Conservation (phyloP, 768 basidiomycete species). For the Boletus subparvulus region DNA sequence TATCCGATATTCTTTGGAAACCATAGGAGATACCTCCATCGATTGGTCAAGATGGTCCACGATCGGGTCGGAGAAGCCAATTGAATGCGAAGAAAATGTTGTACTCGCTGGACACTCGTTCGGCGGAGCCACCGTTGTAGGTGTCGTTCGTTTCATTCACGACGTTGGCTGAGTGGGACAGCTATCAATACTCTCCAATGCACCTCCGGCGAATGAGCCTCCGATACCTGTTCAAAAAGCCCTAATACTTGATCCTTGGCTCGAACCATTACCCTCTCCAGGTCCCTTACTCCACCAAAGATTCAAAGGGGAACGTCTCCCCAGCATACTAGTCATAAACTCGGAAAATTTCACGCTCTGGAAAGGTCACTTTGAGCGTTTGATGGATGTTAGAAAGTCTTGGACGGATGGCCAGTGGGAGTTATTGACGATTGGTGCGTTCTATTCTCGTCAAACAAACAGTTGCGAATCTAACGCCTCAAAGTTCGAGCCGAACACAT, state of each 20-base stretch:
- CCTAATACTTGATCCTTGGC: conserved; percentile 80
- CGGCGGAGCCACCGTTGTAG: conserved; percentile 53
- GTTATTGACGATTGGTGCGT: conserved; percentile 51
- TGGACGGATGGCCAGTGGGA: conserved; percentile 52
- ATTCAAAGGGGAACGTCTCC: conserved; percentile 19
- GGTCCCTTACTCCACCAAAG: conserved; percentile 38
- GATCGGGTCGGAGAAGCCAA: conserved; percentile 19
- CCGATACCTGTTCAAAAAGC: conserved; percentile 56
- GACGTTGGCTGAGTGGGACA: conserved; percentile 20
- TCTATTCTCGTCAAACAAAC: background rate
- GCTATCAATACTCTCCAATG: conserved; percentile 57
- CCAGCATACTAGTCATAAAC: conserved; percentile 64
- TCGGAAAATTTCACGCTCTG: conserved; percentile 79
- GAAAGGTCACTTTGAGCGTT: conserved; percentile 66
- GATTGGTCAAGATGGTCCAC: conserved; percentile 45
- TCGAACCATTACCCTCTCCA: conserved; percentile 69
- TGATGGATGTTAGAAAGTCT: conserved; percentile 49
- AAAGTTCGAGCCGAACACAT: conserved; percentile 26
- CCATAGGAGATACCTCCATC: conserved; percentile 36
- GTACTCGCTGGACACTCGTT: conserved; percentile 55
- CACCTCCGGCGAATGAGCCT: conserved; percentile 41
- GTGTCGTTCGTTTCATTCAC: conserved; percentile 17
- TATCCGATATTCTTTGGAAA: conserved; percentile 33
- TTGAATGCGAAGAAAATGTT: conserved; percentile 37
- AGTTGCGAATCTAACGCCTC: background rate